A percentile compares a stretch with the other conserved stretches of the same genome.
phyloP scores from a whole-genome alignment of 2,329 filamentous ascomycete species.

The Hypoxylon sp. region DNA sequence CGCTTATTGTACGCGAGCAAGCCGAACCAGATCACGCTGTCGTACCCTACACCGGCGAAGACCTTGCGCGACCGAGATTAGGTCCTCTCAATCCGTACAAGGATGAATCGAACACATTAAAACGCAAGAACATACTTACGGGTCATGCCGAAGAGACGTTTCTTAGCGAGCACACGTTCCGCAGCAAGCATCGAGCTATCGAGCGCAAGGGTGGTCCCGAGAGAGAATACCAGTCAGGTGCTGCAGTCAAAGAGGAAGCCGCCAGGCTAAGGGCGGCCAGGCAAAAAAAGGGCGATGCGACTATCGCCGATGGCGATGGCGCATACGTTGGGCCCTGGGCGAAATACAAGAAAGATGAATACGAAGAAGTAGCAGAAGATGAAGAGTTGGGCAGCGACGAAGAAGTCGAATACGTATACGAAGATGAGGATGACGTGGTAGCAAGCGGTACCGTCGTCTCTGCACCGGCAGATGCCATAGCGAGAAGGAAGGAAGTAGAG shows the following conservation, averaged over 20 bases:
- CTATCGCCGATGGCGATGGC: slow-evolving; percentile 86
- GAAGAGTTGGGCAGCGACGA: slow-evolving; percentile 84
- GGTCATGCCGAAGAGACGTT: slow-evolving; percentile 90
- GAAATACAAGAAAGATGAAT: slow-evolving; percentile 79
- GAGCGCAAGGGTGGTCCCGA: slow-evolving; percentile 75
- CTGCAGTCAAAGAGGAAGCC: slow-evolving; percentile 78
- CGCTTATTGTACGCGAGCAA: slow-evolving; percentile 71
- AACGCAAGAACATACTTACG: slow-evolving; percentile 86
- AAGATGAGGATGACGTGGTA: slow-evolving; percentile 77
- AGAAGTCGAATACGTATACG: slow-evolving; percentile 82
- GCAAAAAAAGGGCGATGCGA: slow-evolving; percentile 87
- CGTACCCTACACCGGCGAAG: slow-evolving; percentile 78
- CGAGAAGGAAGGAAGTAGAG: slow-evolving; percentile 70
- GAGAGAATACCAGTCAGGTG: slow-evolving; percentile 68
- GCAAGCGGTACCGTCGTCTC: slow-evolving; percentile 74
- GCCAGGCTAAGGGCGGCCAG: slow-evolving; percentile 78
- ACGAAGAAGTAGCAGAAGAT: slow-evolving; percentile 80
- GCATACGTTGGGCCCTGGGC: slow-evolving; percentile 98
- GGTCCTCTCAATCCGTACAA: slow-evolving; percentile 85
- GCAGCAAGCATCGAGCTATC: slow-evolving; percentile 86
- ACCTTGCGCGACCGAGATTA: slow-evolving; percentile 74
- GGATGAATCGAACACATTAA: slow-evolving; percentile 71
- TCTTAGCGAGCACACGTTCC: slow-evolving; percentile 92
- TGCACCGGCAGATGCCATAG: slow-evolving; percentile 69
- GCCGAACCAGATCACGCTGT: slow-evolving; percentile 72